Evolutionary conservation across 768 basidiomycete genomes (phyloP), one percentile per base, ranked within the genome.

Genomic region (Cyclocybe cylindracea): DNA sequence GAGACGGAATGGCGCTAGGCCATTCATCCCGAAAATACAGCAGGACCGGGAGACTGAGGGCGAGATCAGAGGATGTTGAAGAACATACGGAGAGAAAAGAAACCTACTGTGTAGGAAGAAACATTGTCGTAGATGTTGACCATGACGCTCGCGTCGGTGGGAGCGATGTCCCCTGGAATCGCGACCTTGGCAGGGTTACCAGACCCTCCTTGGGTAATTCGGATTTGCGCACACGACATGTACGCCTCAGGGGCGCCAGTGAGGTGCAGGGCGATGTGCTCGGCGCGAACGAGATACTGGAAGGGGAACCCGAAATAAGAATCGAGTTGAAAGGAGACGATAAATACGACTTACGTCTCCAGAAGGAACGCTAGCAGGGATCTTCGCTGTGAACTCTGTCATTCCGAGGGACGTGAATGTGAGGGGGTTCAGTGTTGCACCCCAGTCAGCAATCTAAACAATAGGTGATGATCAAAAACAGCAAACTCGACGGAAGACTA

Each of bases 151-250:
- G 70, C 68, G 53, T 75, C 72, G 61, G 53, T 45, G 19, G 18
- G 61, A 2, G 66, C 60, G 56, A 75, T 70, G 49, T 76, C 72
- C 33, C 77, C 77, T n/a, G 76, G 77, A 53, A 78, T 76, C 18
- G 74, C 59, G 39, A 78, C 76, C 51, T 74, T 76, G 2, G 70
- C 46, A 7, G 76, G 76, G 32, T 58, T 73, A 8, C 75, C 77
- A 56, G 59, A 60, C 13, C 78, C 78, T 24, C 74, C 69, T 11
- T 68, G 69, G 3, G 66, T 72, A 44, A 78, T 56, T 42, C 68
- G 68, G 56, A 79, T 69, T 47, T 79, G 77, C 5, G 69, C 77
- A 57, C 78, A 79, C 11, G 75, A 72, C 42, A 77, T 67, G 62
- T 72, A 78, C 51, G 69, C 70, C 55, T 79, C 74, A 7, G 75